Base-by-base conservation (phyloP, 805 yeast species). In the Metschnikowia noctiluminum region DNA sequence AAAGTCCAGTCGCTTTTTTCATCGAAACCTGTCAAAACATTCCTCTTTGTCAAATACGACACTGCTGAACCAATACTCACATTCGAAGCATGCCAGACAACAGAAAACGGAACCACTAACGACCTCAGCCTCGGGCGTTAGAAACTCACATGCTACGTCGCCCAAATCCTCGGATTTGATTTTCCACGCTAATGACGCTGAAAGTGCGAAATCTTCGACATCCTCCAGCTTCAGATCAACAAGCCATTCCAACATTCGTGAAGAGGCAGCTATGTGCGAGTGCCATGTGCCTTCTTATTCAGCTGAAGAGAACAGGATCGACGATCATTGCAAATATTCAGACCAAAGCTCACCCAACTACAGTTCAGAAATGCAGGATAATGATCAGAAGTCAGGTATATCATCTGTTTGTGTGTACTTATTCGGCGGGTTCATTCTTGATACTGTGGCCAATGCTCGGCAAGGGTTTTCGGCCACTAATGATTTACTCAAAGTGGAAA, bases 351-450 rank as follows among this genome's bases (percentile, higher is more conserved):
- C 46, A 28, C 40, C 30, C 15, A 15, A 27, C 35, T 14, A 8
- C 7, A 45, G 46, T 31, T 38, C 49, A 5, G 51, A 41, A 35
- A 16, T 38, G 8, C 37, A 38, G 30, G 42, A 40, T 27, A 38
- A 38, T 28, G 50, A 46, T 32, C 49, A 38, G 45, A 49, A 60
- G 39, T 47, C 61, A 1, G 61, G 59, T 4, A 53, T 60, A 6
- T 42, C 54, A 10, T 55, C 63, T 4, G 57, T 69, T 1, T 54
- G 66, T 13, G 62, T 73, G 0, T 71, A 64, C 51, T 55, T 69
- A 12, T 72, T 71, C 58, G 78, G 77, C 2, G 78, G 78, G 3
- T 73, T 72, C 47, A 49, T 50, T 28, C 46, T 52, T 31, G 35
- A 37, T 11, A 16, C 37, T 2, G 54, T 49, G 13, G 51, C 42